Evolutionary conservation across 805 yeast genomes (phyloP).

Genomic region (Lipomyces kockii): DNA sequence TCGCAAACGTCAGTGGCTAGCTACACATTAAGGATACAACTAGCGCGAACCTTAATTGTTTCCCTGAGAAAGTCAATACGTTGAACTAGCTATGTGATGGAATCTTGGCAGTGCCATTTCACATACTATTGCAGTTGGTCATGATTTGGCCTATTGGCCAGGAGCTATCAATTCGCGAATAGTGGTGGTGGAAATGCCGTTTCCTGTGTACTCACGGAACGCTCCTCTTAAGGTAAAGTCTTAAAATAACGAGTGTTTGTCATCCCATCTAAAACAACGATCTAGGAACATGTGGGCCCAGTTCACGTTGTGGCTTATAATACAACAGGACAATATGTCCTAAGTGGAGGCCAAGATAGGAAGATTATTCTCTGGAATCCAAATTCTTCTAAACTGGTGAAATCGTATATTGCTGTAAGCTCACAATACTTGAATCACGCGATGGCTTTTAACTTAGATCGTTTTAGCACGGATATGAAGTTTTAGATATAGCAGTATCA

Average conservation of each 20-base stretch:
- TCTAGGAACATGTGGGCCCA: constrained; percentile 34
- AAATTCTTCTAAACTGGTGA: constrained; percentile 33
- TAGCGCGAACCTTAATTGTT: not conserved
- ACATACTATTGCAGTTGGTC: not conserved
- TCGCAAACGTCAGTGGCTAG: too few species aligned
- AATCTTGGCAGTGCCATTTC: not conserved
- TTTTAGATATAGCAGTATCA: constrained; percentile 41
- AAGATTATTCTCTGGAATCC: constrained; percentile 42
- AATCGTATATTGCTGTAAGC: constrained; percentile 32
- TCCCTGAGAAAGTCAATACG: not conserved
- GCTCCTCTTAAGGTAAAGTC: not conserved
- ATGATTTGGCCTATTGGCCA: not conserved
- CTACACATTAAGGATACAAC: too few species aligned
- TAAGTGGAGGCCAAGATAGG: constrained; percentile 44
- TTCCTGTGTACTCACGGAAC: not conserved
- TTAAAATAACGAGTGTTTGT: not conserved
- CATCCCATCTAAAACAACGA: not conserved
- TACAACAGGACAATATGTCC: constrained; percentile 40
- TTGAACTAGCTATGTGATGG: too few species aligned
- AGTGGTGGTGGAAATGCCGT: not conserved
- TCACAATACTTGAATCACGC: not conserved
- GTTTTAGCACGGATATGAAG: constrained; percentile 41
- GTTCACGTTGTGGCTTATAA: constrained; percentile 41
- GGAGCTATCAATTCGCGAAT: not conserved
- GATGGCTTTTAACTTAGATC: not conserved